Percentiles rank a stretch among this genome's conserved stretches.
Evolutionary conservation across 441 rosid genomes (phyloP).

Genomic region (Gossypium aridum): DNA sequence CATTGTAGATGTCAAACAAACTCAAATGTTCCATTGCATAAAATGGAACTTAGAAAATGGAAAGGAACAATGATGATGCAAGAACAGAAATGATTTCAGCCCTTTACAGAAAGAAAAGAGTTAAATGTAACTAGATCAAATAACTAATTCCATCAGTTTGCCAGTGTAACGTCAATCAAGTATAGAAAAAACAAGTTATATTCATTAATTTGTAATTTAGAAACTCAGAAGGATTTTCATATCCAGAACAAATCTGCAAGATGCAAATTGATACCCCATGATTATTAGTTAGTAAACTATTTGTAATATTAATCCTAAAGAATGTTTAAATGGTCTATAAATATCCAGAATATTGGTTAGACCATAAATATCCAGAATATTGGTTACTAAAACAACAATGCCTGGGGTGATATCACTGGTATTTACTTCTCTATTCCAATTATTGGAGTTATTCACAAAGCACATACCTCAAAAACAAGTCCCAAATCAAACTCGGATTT

Average conservation of each 20-base stretch:
- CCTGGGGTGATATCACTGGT: neutral
- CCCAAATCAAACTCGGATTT: neutral
- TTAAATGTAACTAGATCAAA: neutral
- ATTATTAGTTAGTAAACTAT: neutral
- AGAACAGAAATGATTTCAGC: neutral
- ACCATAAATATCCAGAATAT: neutral
- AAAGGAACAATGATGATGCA: neutral
- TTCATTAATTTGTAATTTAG: neutral
- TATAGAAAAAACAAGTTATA: neutral
- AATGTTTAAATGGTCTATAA: neutral
- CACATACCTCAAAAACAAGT: neutral
- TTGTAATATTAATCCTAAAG: neutral
- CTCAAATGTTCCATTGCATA: neutral
- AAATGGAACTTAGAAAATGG: neutral
- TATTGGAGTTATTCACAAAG: neutral
- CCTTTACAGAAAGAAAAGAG: neutral
- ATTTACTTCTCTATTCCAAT: neutral
- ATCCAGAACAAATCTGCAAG: neutral
- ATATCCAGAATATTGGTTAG: neutral
- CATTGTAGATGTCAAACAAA: neutral
- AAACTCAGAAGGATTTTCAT: neutral
- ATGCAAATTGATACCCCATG: neutral
- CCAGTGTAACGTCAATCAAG: neutral
- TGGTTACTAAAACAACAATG: neutral
- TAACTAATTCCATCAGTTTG: neutral